phyloP scores from a whole-genome alignment of 805 yeast genomes.

The Yamadazyma philogaea region DNA sequence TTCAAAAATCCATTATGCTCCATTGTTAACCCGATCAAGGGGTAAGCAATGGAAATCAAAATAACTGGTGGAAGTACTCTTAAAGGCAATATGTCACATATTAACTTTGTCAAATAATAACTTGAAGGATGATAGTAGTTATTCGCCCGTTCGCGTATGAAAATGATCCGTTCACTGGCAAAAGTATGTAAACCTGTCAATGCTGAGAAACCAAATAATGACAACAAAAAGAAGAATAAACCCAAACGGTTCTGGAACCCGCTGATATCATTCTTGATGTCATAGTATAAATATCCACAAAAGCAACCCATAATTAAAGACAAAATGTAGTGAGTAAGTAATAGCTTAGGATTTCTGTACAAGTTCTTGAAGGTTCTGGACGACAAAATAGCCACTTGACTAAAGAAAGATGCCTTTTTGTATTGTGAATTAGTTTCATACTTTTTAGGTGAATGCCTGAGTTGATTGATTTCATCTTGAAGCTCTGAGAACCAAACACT shows the following conservation, averaged over 20 bases:
- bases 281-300: constrained; percentile 82
- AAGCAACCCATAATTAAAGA: constrained; percentile 75
- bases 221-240: constrained; percentile 82
- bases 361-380: constrained; percentile 89
- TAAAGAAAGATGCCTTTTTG: constrained; percentile 53
- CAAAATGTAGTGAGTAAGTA: constrained; percentile 77
- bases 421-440: constrained; percentile 31
- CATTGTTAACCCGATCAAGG: constrained; percentile 83
- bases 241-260: constrained; percentile 97
- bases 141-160: constrained; percentile 89
- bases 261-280: constrained; percentile 82
- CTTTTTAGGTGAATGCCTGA: constrained; percentile 22
- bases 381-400: constrained; percentile 71
- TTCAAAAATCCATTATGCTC: constrained; percentile 70
- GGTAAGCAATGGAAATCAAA: constrained; percentile 77
- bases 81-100: constrained; percentile 90
- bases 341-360: constrained; percentile 87
- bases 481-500: constrained; percentile 42
- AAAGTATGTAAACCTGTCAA: constrained; percentile 89
- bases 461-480: constrained; percentile 32
- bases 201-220: constrained; percentile 92
- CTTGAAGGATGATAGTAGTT: constrained; percentile 88
- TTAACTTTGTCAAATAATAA: constrained; percentile 78
- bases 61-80: constrained; percentile 90
- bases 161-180: constrained; percentile 82